Evolutionary conservation across 352 stramenopile species (phyloP), one percentile per base, ranked within the genome.

Genomic region (Nothophytophthora sp.): DNA sequence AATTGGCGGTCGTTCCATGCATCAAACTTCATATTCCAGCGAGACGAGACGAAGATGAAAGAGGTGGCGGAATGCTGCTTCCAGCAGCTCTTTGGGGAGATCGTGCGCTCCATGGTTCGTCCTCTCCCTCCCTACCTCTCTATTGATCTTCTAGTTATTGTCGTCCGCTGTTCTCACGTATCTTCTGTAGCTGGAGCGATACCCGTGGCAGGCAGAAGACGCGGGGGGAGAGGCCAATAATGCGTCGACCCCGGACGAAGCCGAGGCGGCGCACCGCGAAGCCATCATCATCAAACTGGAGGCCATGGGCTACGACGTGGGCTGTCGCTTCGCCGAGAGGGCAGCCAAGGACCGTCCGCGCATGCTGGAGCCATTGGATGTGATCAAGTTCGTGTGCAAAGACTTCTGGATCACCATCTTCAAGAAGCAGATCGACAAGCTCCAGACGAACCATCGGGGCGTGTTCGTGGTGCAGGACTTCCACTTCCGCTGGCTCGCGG

Each of bases 381-480:
- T 97, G 46, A 97, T 99, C 62, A 98, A 99, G 76, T 99, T 99
- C 67, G 67, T 99, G 27, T 99, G 96, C 77, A 99, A 99, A 68
- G 96, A 99, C 69, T 96, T 99, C 51, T 99, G 96, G 96, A 97
- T 92, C 57, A 74, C 97, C 44, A 92, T 99, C 39, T 99, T 98
- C 67, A 92, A 97, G 50, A 99, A 99, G 65, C 92, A 98, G 71
- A 98, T 99, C 67, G 95, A 98, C 69, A 99, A 99, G 76, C 72
- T 99, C 27, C 95, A 99, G 80, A 99, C 96, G 19, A 99, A 99
- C 74, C 95, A 99, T 69, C 71, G 94, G 18, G 86, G 86, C 36
- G 83, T 95, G 28, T 96, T 98, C 69, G 96, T 99, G 27, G 79
- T 99, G 32, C 96, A 98, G 66, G 96, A 99, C 71, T 93, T 97